A percentile compares a stretch with the other conserved stretches of the same genome.
Conservation (phyloP, 2,329 filamentous ascomycete genomes). For the Periglandula ipomoeae region DNA sequence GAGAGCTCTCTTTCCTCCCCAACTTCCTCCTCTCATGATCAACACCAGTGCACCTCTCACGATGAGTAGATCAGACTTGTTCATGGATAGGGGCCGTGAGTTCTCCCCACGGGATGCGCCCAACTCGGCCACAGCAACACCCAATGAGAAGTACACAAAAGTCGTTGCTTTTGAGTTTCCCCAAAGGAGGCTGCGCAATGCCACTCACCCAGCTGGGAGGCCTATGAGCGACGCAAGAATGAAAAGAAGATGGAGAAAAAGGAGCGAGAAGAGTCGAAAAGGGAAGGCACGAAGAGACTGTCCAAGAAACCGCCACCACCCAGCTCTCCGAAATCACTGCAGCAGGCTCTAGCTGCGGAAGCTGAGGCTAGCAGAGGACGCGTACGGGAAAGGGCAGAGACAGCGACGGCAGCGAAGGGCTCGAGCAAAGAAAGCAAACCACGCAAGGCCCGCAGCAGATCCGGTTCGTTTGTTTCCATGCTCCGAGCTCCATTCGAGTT, state of each 20-base stretch:
- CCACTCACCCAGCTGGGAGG: conserved; percentile 54
- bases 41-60: conserved; percentile 7
- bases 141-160: conserved; percentile 18
- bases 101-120: conserved; percentile 1
- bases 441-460: conserved; percentile 21
- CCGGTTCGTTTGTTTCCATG: conserved; percentile 27
- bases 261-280: conserved; percentile 16
- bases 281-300: conserved; percentile 16
- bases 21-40: conserved; percentile 11
- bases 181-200: conserved; percentile 29
- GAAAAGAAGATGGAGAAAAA: conserved; percentile 38
- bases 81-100: conserved; percentile 8
- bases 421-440: conserved; percentile 14
- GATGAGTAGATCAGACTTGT: conserved; percentile 5
- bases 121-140: conserved; percentile 7
- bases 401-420: conserved; percentile 6
- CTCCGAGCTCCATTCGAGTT: conserved; percentile 26
- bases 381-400: conserved; percentile 7
- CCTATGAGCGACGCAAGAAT: conserved; percentile 43
- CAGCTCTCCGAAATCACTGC: conserved; percentile 10
- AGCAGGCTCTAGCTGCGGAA: conserved; percentile 8
- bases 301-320: conserved; percentile 24
- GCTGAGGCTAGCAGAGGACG: conserved; percentile 9
- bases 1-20: conserved; percentile 6
- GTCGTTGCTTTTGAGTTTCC: conserved; percentile 24